Percentiles rank a stretch among this genome's conserved stretches.
phyloP scores from a whole-genome alignment of 345 rosid genomes.

The Anastatica hierochuntica region DNA sequence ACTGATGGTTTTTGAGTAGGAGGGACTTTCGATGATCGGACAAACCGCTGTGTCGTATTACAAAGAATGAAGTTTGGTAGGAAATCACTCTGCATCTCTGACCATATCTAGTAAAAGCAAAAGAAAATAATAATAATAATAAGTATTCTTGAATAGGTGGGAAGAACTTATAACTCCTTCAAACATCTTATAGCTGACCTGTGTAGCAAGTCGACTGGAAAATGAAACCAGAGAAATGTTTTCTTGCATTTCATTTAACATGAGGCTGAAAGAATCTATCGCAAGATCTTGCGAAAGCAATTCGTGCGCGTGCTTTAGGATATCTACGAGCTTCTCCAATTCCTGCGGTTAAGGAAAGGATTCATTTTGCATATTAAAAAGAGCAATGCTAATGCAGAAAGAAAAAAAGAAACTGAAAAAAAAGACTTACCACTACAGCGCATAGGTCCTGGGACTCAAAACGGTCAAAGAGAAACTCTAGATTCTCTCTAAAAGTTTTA shows the following conservation, averaged over 20 bases:
- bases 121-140: not conserved
- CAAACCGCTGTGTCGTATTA: constrained; percentile 91
- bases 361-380: not conserved
- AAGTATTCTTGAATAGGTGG: not conserved
- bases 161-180: not conserved
- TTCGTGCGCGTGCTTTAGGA: constrained; percentile 69
- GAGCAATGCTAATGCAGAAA: not conserved
- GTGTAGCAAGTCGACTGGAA: constrained; percentile 94
- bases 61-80: constrained; percentile 94
- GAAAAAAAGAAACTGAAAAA: not conserved
- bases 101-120: constrained; percentile 64
- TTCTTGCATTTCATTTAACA: constrained; percentile 96
- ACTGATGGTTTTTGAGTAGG: constrained; percentile 92
- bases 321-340: constrained; percentile 68
- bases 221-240: constrained; percentile 89
- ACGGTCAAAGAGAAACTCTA: constrained; percentile 90
- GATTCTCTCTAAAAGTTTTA: constrained; percentile 87
- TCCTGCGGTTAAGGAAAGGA: constrained; percentile 48
- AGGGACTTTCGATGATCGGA: constrained; percentile 69
- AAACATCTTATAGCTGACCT: constrained; percentile 37
- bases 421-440: constrained; percentile 74
- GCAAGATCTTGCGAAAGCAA: constrained; percentile 75
- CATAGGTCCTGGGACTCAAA: constrained; percentile 95
- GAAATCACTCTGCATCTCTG: constrained; percentile 98
- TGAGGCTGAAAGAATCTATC: constrained; percentile 70